These are phyloP conservation scores for Elsinoe perseae DNA, from an alignment of 2,329 filamentous ascomycete genomes.

Conservation along the genomic window DNA sequence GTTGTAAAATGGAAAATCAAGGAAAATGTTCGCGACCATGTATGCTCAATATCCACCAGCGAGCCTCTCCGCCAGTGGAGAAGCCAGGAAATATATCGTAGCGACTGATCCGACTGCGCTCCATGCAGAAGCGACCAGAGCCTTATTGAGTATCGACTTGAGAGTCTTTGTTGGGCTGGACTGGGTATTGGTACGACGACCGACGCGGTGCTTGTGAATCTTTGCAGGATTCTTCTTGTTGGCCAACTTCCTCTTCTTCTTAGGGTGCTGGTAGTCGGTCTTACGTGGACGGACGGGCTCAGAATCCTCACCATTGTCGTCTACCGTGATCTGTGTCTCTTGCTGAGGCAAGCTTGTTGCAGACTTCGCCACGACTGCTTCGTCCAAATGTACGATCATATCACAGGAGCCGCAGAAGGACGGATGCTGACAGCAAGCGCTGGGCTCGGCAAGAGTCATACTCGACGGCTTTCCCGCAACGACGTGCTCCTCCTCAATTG, in stretches of 20 bases:
- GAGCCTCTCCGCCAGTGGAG: constrained; percentile 5
- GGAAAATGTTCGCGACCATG: too few species aligned
- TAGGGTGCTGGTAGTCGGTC: neutral
- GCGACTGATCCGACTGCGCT: constrained; percentile 5
- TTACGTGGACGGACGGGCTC: neutral
- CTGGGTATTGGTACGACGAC: neutral
- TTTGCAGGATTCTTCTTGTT: neutral
- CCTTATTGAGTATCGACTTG: constrained; percentile 1
- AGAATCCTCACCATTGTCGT: neutral
- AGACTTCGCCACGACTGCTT: too few species aligned
- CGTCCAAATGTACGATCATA: neutral
- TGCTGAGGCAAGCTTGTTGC: too few species aligned
- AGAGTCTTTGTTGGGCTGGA: constrained; percentile 2
- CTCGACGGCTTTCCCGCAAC: too few species aligned
- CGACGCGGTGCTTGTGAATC: neutral
- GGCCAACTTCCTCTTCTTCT: constrained; percentile 6
- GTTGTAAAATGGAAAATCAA: neutral
- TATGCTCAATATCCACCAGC: neutral
- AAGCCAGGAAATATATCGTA: constrained; percentile 11
- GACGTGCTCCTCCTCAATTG: neutral
- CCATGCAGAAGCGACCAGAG: neutral
- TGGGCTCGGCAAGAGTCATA: too few species aligned
- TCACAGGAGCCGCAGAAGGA: too few species aligned
- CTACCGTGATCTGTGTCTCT: too few species aligned
- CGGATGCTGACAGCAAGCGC: too few species aligned